Percentiles rank a stretch among this genome's conserved stretches.
Conservation (phyloP, 208 protist species). For the Trypanosoma lewisi region DNA sequence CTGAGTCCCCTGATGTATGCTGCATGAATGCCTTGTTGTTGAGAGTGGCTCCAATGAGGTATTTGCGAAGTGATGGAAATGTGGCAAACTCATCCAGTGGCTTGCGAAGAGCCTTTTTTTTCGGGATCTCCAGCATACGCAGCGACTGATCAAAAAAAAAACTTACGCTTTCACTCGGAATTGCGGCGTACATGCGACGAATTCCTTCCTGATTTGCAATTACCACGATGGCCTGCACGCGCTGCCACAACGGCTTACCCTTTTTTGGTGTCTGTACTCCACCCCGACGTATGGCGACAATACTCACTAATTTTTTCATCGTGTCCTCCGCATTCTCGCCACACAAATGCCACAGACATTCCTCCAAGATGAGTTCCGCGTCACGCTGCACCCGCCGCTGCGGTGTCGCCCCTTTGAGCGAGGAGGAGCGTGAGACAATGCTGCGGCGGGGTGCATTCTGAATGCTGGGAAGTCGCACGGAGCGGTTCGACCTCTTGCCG, state of each 20-base stretch:
- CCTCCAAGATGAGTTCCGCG: conserved; percentile 20
- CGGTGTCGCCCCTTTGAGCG: background rate
- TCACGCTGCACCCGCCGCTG: conserved; percentile 16
- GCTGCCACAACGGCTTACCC: conserved; percentile 31
- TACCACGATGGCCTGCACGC: conserved; percentile 45
- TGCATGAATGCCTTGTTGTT: conserved; percentile 54
- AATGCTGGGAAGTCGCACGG: background rate
- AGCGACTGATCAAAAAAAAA: conserved; percentile 51
- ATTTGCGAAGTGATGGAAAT: conserved; percentile 19
- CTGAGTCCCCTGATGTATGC: conserved; percentile 19
- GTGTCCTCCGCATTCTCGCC: conserved; percentile 22
- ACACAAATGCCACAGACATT: conserved; percentile 18
- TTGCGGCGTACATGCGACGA: conserved; percentile 40
- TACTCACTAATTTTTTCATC: conserved; percentile 18
- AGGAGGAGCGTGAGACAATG: background rate
- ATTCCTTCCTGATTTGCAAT: conserved; percentile 60
- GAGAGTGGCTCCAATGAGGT: conserved; percentile 38
- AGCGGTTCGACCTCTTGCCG: background rate
- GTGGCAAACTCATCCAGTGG: conserved; percentile 20
- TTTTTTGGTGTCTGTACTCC: conserved; percentile 13
- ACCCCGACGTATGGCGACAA: conserved; percentile 11
- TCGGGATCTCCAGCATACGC: conserved; percentile 27
- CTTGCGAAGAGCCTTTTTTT: background rate
- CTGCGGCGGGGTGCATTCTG: background rate
- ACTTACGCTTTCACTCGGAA: conserved; percentile 36